Percentiles rank a stretch among this genome's conserved stretches.
Conservation (phyloP, 208 protist species). For the Trypanosoma melophagium region DNA sequence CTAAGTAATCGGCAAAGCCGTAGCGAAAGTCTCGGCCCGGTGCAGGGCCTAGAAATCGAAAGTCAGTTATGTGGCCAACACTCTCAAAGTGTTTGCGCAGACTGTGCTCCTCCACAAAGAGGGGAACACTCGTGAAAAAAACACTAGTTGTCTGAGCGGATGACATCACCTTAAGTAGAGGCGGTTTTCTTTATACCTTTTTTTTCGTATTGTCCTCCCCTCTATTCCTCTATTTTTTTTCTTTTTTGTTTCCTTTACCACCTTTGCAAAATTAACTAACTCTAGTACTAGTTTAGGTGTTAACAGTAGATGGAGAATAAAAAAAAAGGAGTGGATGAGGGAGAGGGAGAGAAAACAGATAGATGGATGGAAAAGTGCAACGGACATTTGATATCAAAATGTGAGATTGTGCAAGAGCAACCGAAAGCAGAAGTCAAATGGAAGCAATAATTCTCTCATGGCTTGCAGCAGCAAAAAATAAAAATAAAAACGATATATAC, state of each 20-base stretch:
- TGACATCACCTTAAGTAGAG: constrained; percentile 7
- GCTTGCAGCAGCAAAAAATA: too few species aligned
- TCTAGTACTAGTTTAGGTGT: too few species aligned
- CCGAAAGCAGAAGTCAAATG: too few species aligned
- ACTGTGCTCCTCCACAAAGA: constrained; percentile 48
- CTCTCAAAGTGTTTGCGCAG: constrained; percentile 86
- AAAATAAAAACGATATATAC: too few species aligned
- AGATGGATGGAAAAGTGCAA: background rate
- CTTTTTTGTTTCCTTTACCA: background rate
- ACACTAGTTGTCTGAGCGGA: constrained; percentile 42
- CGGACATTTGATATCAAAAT: background rate
- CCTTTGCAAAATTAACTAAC: background rate
- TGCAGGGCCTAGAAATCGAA: constrained; percentile 55
- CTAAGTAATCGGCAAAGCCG: constrained; percentile 82
- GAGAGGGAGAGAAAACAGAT: background rate
- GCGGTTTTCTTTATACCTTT: background rate
- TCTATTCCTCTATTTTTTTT: background rate
- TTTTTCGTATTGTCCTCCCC: background rate
- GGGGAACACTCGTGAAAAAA: constrained; percentile 84
- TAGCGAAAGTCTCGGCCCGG: constrained; percentile 75
- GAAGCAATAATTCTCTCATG: too few species aligned
- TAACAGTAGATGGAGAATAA: too few species aligned
- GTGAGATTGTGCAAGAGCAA: constrained; percentile 2
- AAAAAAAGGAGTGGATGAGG: background rate
- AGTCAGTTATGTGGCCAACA: constrained; percentile 79